Conservation (phyloP, 1,139 yeast genomes). For the Geotrichum aggregatum region DNA sequence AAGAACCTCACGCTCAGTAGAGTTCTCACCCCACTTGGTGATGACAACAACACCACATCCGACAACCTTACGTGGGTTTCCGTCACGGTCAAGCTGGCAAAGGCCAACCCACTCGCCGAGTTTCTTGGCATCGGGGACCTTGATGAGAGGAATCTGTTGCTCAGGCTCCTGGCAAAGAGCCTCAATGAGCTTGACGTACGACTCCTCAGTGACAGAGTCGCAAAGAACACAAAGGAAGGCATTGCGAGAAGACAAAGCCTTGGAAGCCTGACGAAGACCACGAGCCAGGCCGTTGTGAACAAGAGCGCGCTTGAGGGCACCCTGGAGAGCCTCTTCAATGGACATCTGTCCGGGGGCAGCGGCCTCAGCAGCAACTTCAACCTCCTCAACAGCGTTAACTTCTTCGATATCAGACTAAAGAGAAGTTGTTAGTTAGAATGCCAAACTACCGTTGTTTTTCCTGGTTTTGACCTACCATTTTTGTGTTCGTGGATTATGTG, state of each 20-base stretch:
- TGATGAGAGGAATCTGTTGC: slow-evolving; percentile 94
- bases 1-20: slow-evolving; percentile 95
- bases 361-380: slow-evolving; percentile 77
- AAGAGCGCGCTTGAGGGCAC: slow-evolving; percentile 95
- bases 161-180: slow-evolving; percentile 98
- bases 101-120: slow-evolving; percentile 99
- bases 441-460: not conserved
- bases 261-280: slow-evolving; percentile 99
- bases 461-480: slow-evolving; percentile 3
- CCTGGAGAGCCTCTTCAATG: slow-evolving; percentile 97
- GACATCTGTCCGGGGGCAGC: slow-evolving; percentile 81
- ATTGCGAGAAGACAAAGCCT: slow-evolving; percentile 91
- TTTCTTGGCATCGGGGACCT: slow-evolving; percentile 99
- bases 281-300: slow-evolving; percentile 99
- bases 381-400: slow-evolving; percentile 54
- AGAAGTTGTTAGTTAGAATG: slow-evolving; percentile 3
- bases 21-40: slow-evolving; percentile 99
- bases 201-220: slow-evolving; percentile 97
- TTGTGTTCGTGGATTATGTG: not conserved
- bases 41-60: slow-evolving; percentile 99
- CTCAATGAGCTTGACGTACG: slow-evolving; percentile 96
- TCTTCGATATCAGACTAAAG: slow-evolving; percentile 43
- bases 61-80: slow-evolving; percentile 99
- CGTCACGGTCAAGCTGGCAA: slow-evolving; percentile 99
- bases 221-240: slow-evolving; percentile 97